A percentile compares a stretch with the other conserved stretches of the same genome.
These are phyloP conservation scores for Circinella minor DNA, from an alignment of 371 early-diverging fungal species.

Conservation along the genomic window DNA sequence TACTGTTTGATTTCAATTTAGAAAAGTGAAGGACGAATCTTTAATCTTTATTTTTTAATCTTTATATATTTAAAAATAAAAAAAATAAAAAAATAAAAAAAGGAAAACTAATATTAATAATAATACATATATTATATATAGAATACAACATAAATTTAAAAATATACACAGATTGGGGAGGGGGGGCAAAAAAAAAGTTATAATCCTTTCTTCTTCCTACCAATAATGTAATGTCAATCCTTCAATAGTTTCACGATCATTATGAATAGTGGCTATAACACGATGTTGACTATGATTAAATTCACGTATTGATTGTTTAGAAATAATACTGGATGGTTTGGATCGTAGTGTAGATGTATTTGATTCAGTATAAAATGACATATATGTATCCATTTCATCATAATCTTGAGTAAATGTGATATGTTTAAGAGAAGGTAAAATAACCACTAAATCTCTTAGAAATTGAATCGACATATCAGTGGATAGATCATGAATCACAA, in stretches of 20 bases:
- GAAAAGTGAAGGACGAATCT: too few relatives aligned
- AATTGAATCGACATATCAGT: constrained; percentile 26
- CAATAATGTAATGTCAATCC: constrained; percentile 27
- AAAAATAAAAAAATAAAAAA: too few relatives aligned
- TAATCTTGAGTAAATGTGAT: constrained; percentile 25
- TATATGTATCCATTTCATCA: constrained; percentile 22
- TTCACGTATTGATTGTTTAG: constrained; percentile 13
- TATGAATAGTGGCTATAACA: constrained; percentile 20
- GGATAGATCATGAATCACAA: constrained; percentile 21
- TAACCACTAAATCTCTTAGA: constrained; percentile 13
- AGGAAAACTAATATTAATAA: too few relatives aligned
- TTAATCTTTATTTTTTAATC: too few relatives aligned
- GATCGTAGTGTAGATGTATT: neutral
- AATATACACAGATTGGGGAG: too few relatives aligned
- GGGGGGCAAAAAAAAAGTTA: neutral
- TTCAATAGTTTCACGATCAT: constrained; percentile 24
- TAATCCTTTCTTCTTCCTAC: neutral
- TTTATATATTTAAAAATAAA: too few relatives aligned
- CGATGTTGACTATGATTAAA: constrained; percentile 21
- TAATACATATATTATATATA: too few relatives aligned
- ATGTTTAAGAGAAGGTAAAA: constrained; percentile 20
- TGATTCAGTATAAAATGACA: constrained; percentile 20
- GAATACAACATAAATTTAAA: too few relatives aligned
- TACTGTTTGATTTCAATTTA: too few relatives aligned
- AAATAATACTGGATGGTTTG: constrained; percentile 19